Percentiles rank a stretch among this genome's conserved stretches.
Conservation (phyloP, 306 rosid species). For the Medicago ruthenica region DNA sequence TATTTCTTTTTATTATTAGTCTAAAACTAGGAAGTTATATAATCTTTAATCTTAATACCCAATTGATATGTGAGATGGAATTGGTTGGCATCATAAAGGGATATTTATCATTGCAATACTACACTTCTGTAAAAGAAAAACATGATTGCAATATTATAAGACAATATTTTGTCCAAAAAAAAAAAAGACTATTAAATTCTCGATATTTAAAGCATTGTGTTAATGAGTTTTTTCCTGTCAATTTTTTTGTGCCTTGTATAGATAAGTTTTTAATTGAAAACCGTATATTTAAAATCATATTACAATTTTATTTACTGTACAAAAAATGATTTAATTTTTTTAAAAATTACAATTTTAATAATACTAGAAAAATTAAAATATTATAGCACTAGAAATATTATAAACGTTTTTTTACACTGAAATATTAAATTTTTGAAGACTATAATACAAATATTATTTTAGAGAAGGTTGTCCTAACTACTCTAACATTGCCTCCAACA, state of each 20-base stretch:
- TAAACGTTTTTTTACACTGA: background rate
- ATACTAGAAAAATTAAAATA: no score
- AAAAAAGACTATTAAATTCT: background rate
- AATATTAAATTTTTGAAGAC: background rate
- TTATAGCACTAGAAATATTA: background rate
- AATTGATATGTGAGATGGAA: conserved; percentile 9
- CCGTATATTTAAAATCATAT: background rate
- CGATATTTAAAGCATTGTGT: background rate
- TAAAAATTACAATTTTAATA: no score
- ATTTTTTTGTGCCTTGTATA: background rate
- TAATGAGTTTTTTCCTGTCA: background rate
- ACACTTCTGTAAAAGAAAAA: background rate
- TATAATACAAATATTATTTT: background rate
- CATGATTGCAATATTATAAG: background rate
- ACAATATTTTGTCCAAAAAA: no score
- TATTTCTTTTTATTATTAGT: conserved; percentile 46
- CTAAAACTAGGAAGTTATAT: conserved; percentile 46
- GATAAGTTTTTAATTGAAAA: background rate
- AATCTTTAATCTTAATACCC: conserved; percentile 45
- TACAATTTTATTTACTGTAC: background rate
- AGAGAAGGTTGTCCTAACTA: background rate
- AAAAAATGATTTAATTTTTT: background rate
- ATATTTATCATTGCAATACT: conserved; percentile 18
- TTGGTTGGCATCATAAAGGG: conserved; percentile 30
- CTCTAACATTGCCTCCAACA: background rate